Percentiles rank a stretch among this genome's conserved stretches.
Conservation (phyloP, 768 basidiomycete species). For the Coprinopsis sp. region DNA sequence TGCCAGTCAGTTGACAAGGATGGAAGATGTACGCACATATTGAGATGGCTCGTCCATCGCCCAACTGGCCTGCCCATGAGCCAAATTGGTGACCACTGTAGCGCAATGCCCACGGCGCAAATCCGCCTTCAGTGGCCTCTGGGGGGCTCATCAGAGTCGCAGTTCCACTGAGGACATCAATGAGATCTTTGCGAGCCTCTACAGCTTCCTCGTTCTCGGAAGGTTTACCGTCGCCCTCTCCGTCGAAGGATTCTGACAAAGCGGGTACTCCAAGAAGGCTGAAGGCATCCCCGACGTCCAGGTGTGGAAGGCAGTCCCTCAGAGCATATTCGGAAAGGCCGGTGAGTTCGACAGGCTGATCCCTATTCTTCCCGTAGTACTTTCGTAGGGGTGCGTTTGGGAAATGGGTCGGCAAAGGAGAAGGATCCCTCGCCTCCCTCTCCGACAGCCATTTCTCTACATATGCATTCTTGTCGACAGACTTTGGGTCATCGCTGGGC, state of each 20-base stretch:
- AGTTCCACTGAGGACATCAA: conserved; percentile 80
- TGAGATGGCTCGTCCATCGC: conserved; percentile 93
- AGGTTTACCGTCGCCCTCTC: conserved; percentile 28
- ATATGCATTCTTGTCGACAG: conserved; percentile 51
- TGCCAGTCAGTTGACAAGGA: neutral
- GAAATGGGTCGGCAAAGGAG: conserved; percentile 13
- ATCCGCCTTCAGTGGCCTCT: conserved; percentile 23
- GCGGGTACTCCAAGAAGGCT: conserved; percentile 57
- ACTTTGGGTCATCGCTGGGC: conserved; percentile 33
- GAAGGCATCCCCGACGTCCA: conserved; percentile 86
- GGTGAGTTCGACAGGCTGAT: conserved; percentile 56
- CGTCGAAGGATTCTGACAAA: conserved; percentile 37
- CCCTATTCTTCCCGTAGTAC: conserved; percentile 45
- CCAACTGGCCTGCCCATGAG: conserved; percentile 88
- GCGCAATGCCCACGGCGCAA: conserved; percentile 82
- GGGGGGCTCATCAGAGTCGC: conserved; percentile 56
- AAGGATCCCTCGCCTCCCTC: conserved; percentile 51
- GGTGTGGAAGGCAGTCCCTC: conserved; percentile 72
- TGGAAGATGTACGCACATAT: conserved; percentile 39
- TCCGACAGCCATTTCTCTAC: conserved; percentile 75
- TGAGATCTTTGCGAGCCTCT: conserved; percentile 59
- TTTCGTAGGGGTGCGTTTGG: conserved; percentile 39
- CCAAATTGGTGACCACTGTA: conserved; percentile 94
- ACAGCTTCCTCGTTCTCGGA: conserved; percentile 31
- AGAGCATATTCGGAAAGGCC: conserved; percentile 67